Conservation (phyloP, 2,329 filamentous ascomycete genomes). For the Paecilomyces niveus region DNA sequence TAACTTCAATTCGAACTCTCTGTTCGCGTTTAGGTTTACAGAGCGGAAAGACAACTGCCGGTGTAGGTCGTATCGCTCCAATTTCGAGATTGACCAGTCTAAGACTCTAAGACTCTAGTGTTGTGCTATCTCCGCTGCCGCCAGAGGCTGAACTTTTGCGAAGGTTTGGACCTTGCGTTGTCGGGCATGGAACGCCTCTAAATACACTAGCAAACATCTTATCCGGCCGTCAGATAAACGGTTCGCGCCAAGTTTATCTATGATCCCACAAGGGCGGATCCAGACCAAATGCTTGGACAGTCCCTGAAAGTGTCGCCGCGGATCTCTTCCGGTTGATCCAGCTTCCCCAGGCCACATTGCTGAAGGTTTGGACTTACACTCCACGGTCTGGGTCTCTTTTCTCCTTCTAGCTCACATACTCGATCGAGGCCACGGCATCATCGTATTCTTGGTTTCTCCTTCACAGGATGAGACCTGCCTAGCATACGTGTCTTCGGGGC, state of each 20-base stretch:
- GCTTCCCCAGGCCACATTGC: background rate
- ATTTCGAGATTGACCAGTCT: too few relatives aligned
- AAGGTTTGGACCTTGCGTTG: background rate
- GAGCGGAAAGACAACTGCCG: too few relatives aligned
- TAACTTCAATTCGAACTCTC: background rate
- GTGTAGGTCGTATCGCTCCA: too few relatives aligned
- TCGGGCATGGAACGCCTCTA: background rate
- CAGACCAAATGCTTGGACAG: conserved; percentile 10
- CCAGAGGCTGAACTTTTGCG: background rate
- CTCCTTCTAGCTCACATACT: background rate
- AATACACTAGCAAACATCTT: background rate
- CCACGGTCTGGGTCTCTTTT: background rate
- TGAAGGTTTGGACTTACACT: background rate
- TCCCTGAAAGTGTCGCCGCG: conserved; percentile 12
- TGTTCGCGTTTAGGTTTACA: too few relatives aligned
- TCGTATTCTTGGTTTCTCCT: background rate
- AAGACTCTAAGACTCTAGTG: too few relatives aligned
- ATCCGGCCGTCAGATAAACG: background rate
- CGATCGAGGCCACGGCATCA: background rate
- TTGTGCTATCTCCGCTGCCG: too few relatives aligned
- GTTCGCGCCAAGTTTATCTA: background rate
- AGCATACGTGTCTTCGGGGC: background rate
- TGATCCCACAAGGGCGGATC: background rate
- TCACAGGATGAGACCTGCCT: background rate
- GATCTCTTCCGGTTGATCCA: conserved; percentile 1